These are phyloP conservation scores for Hibiscus syriacus DNA, from an alignment of 345 rosid species.

Conservation along the genomic window DNA sequence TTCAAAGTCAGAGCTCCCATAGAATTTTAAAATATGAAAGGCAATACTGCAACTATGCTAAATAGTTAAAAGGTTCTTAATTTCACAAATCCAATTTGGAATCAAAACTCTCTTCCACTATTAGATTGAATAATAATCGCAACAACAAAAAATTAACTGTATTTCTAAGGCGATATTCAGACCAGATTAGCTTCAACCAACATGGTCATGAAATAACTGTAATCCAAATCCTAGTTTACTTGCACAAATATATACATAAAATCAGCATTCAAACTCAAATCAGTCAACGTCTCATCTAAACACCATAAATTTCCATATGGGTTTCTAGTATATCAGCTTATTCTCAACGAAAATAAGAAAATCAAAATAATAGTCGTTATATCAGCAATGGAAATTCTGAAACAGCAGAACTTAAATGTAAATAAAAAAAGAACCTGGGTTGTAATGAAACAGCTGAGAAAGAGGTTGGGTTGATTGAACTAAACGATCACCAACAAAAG, in stretches of 20 bases:
- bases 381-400: not conserved
- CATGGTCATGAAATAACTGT: not conserved
- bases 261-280: not conserved
- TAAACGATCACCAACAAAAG: conserved; percentile 45
- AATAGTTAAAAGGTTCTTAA: not conserved
- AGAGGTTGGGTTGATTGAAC: conserved; percentile 45
- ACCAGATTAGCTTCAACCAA: not conserved
- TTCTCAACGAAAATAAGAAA: not conserved
- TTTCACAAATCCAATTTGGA: no score
- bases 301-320: not conserved
- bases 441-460: conserved; percentile 31
- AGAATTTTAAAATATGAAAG: not conserved
- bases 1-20: not conserved
- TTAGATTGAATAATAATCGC: no score
- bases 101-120: no score
- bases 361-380: not conserved
- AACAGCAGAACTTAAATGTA: not conserved
- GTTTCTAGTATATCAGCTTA: not conserved
- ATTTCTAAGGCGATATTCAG: not conserved
- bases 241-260: not conserved
- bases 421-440: conserved; percentile 33
- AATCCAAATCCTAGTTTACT: not conserved
- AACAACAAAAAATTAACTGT: not conserved
- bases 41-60: not conserved
- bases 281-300: not conserved